Evolutionary conservation across 208 protist genomes (phyloP).

Genomic region (Balamuthia mandrillaris): DNA sequence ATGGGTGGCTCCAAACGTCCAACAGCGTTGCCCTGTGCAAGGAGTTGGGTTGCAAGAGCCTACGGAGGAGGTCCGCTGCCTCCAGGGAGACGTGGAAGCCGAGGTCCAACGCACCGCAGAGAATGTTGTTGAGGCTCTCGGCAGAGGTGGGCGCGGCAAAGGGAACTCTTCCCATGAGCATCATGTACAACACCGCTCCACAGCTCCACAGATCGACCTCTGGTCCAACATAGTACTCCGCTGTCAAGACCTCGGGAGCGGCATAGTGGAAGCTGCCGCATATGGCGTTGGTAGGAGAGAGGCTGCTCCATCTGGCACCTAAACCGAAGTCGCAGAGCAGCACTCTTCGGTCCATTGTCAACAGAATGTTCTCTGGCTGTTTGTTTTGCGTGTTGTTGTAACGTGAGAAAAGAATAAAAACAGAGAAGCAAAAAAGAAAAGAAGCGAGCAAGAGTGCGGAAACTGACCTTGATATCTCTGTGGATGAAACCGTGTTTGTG

Average conservation of each 20-base stretch:
- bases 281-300: constrained; percentile 29
- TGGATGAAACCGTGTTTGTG: constrained; percentile 46
- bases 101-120: too few relatives aligned
- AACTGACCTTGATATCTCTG: constrained; percentile 42
- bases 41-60: background rate
- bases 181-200: constrained; percentile 34
- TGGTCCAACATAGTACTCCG: constrained; percentile 26
- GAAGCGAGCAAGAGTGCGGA: too few relatives aligned
- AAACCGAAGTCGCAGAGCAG: constrained; percentile 27
- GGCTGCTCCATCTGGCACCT: constrained; percentile 12
- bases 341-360: background rate
- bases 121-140: too few relatives aligned
- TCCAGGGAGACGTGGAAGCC: background rate
- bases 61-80: background rate
- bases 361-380: constrained; percentile 40
- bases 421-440: too few relatives aligned
- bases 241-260: constrained; percentile 4
- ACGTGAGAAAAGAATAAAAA: too few relatives aligned
- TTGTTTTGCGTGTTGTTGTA: too few relatives aligned
- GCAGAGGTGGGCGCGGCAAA: too few relatives aligned
- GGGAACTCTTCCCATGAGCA: constrained; percentile 9
- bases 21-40: background rate
- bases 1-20: background rate
- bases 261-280: constrained; percentile 30
- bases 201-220: constrained; percentile 35